A percentile compares a stretch with the other conserved stretches of the same genome.
Conservation (phyloP, 306 rosid genomes). For the Ormosia semicastrata region DNA sequence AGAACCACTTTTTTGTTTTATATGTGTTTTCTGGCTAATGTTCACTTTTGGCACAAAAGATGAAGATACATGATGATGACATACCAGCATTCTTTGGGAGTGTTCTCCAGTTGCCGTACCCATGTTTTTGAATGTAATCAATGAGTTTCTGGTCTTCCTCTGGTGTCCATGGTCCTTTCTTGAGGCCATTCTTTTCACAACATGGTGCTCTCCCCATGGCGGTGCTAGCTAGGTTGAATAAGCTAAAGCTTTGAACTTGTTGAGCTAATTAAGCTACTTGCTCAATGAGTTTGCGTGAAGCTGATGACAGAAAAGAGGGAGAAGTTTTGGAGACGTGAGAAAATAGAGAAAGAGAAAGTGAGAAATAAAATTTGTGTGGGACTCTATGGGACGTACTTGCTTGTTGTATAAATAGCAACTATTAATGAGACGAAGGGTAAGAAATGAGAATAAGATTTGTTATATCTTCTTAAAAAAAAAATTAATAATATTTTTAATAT, state of each 20-base stretch:
- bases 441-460: too few species aligned
- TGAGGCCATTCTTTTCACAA: constrained; percentile 78
- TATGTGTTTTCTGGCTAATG: not conserved
- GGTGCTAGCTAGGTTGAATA: not conserved
- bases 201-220: constrained; percentile 90
- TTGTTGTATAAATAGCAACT: constrained; percentile 51
- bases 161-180: constrained; percentile 90
- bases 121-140: constrained; percentile 74
- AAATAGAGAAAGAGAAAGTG: constrained; percentile 1
- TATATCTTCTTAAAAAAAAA: too few species aligned
- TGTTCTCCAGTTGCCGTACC: constrained; percentile 84
- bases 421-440: not conserved
- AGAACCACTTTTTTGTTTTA: not conserved
- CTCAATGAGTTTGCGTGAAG: constrained; percentile 8
- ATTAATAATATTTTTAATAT: too few species aligned
- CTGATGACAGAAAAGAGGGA: not conserved
- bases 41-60: not conserved
- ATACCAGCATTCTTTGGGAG: constrained; percentile 91
- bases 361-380: not conserved
- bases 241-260: not conserved
- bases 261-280: not conserved
- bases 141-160: constrained; percentile 80
- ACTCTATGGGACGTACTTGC: constrained; percentile 24
- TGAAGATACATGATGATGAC: not conserved
- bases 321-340: constrained; percentile 24